Percentiles rank a stretch among this genome's conserved stretches.
Conservation (phyloP, 2,329 filamentous ascomycete species). For the Dactylellina cionopaga region DNA sequence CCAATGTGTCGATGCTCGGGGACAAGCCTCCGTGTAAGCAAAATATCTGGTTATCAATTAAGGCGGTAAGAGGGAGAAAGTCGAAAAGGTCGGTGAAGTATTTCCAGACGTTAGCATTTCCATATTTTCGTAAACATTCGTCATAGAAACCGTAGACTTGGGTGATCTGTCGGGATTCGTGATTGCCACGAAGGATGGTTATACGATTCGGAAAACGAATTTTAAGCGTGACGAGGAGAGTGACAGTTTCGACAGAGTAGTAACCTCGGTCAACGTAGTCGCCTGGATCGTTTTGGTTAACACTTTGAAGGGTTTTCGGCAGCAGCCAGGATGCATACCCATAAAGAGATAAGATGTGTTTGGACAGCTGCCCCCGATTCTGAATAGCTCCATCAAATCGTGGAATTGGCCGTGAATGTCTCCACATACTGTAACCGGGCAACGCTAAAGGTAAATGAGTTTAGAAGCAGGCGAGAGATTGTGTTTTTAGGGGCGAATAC, state of each 20-base stretch:
- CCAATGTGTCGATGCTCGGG: slow-evolving; percentile 93
- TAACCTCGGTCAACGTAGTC: slow-evolving; percentile 99
- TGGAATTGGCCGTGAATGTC: slow-evolving; percentile 99
- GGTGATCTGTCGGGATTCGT: slow-evolving; percentile 98
- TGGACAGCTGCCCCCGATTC: slow-evolving; percentile 96
- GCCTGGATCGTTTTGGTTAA: slow-evolving; percentile 65
- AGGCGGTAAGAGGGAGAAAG: slow-evolving; percentile 93
- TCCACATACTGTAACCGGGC: slow-evolving; percentile 96
- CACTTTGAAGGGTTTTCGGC: not conserved
- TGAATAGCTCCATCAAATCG: slow-evolving; percentile 99
- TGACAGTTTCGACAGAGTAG: slow-evolving; percentile 98
- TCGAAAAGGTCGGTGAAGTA: slow-evolving; percentile 99
- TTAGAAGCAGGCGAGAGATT: slow-evolving; percentile 10
- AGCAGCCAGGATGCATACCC: slow-evolving; percentile 69
- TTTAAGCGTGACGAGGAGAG: slow-evolving; percentile 93
- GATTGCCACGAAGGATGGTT: slow-evolving; percentile 97
- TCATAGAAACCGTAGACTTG: slow-evolving; percentile 99
- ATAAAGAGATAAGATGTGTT: slow-evolving; percentile 99
- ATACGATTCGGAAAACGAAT: slow-evolving; percentile 98
- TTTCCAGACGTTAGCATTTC: slow-evolving; percentile 99
- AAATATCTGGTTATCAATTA: slow-evolving; percentile 99
- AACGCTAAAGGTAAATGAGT: slow-evolving; percentile 74
- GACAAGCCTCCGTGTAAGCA: slow-evolving; percentile 96
- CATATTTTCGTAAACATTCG: slow-evolving; percentile 97
- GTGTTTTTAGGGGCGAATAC: not conserved